Base-by-base conservation (phyloP, 2,329 filamentous ascomycete species). In the Diaporthe vaccinii region DNA sequence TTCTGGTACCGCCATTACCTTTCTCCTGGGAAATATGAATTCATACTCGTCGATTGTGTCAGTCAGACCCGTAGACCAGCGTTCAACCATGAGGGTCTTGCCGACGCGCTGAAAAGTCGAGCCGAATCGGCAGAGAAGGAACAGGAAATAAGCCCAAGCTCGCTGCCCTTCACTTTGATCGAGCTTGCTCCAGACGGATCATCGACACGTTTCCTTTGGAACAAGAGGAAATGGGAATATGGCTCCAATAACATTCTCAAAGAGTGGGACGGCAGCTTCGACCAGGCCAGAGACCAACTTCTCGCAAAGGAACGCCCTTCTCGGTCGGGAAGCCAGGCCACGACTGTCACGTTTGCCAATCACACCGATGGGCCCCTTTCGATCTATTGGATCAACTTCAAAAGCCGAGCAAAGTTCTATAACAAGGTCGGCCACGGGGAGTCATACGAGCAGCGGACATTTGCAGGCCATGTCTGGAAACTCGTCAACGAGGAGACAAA, bases 1-100 rank as follows among this genome's bases (percentile, higher is more conserved):
- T 61, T 61, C 58, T 61, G 58, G 58, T 41, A 41, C 14, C 36
- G 58, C n/a, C n/a, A 25, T 61, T 20, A 41, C 8, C 36, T 61
- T 28, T 61, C 58, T 10, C n/a, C 36, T 61, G 58, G 36, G n/a
- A 44, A 28, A 41, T 61, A 14, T 28, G 58, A 61, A 41, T 61
- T 61, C 58, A 20, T 41, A 28, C 36, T 61, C 58, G 36, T 61
- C 22, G 58, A 61, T 28, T 25, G 22, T 17, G 58, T 20, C n/a
- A 1, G 4, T 17, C 12, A 44, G 36, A 61, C 58, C 7, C 58
- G 36, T 3, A 17, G 36, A 20, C 36, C 36, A 9, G 58, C 58
- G 8, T 61, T 61, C 36, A 12, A 61, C 36, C 58, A 61, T 20
- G 36, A 61, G 36, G 14, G 14, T 4, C 58, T 61, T 10, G 58